phyloP scores from a whole-genome alignment of 257 asterid genomes.

The Ilex asprella region DNA sequence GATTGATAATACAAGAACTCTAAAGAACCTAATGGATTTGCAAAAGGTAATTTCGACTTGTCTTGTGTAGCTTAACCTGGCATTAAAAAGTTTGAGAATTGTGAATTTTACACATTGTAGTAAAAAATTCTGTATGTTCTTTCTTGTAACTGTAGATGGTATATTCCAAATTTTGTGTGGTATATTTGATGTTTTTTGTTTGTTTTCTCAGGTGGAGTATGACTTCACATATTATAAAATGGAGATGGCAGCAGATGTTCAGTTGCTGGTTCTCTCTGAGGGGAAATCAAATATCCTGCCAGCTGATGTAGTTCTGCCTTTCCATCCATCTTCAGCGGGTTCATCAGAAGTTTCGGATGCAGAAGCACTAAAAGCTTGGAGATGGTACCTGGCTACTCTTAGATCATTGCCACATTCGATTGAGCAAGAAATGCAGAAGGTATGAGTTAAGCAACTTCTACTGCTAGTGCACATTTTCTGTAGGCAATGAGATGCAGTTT shows the following conservation, averaged over 20 bases:
- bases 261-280: slow-evolving; percentile 75
- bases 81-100: neutral
- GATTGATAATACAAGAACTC: slow-evolving; percentile 50
- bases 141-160: too few species aligned
- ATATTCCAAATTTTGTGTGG: too few species aligned
- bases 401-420: slow-evolving; percentile 66
- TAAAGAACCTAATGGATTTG: slow-evolving; percentile 48
- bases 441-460: slow-evolving; percentile 8
- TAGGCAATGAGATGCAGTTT: neutral
- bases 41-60: slow-evolving; percentile 44
- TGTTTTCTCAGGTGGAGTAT: slow-evolving; percentile 55
- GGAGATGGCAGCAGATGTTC: slow-evolving; percentile 79
- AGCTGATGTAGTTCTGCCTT: slow-evolving; percentile 77
- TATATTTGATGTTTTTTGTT: neutral
- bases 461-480: neutral
- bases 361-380: slow-evolving; percentile 56
- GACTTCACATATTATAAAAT: slow-evolving; percentile 83
- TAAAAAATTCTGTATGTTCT: too few species aligned
- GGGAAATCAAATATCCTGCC: slow-evolving; percentile 83
- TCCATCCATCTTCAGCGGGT: slow-evolving; percentile 51
- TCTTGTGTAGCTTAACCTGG: neutral
- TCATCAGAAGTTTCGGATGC: slow-evolving; percentile 27
- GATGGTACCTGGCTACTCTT: slow-evolving; percentile 88
- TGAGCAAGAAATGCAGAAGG: slow-evolving; percentile 72
- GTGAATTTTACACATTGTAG: neutral